Evolutionary conservation across 352 stramenopile genomes (phyloP), one percentile per base, ranked within the genome.

Genomic region (Globisporangium carolinianum): DNA sequence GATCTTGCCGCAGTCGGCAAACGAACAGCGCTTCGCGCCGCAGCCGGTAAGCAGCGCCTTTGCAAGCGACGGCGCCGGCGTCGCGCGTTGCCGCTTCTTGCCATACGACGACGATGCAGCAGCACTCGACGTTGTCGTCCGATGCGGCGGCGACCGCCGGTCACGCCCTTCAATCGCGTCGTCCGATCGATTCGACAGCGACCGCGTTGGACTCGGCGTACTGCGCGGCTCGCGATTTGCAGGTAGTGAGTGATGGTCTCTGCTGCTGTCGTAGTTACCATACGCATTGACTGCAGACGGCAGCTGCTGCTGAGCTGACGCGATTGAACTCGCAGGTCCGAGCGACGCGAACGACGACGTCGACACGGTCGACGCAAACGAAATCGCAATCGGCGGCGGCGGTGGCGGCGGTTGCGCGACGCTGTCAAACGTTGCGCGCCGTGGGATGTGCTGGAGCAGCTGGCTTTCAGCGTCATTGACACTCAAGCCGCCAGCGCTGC

Each of bases 1-100:
- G 45, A 85, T 87, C 59, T 89, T 88, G 45, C 72, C 75, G 37
- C 84, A 94, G 42, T 73, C 72, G n/a, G 76, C 66, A 24, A 81
- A 74, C 0, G 71, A 78, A 65, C 84, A 94, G 17, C 75, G 76
- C 65, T 88, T 88, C 43, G 78, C 77, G 0, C 79, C 81, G 35
- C 73, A 83, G 11, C 73, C 75, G 5, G 72, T 76, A n/a, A 75
- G 56, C 46, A 79, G 57, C 14, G 71, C 68, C 14, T 71, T 63
- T 14, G 69, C 68, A 9, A 79, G 51, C 17, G 71, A 79, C 12
- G 71, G 71, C 45, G 71, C 71, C 24, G 75, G 75, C 6, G 70
- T 65, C 36, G 69, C 63, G 7, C 73, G 71, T 37, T 72, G 65
- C 11, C 76, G 66, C 53, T 86, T 86, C 53, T 81, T 82, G 32